Evolutionary conservation across 305 asterid species (phyloP), one percentile per base, ranked within the genome.

Genomic region (Caryopteris hybrid): DNA sequence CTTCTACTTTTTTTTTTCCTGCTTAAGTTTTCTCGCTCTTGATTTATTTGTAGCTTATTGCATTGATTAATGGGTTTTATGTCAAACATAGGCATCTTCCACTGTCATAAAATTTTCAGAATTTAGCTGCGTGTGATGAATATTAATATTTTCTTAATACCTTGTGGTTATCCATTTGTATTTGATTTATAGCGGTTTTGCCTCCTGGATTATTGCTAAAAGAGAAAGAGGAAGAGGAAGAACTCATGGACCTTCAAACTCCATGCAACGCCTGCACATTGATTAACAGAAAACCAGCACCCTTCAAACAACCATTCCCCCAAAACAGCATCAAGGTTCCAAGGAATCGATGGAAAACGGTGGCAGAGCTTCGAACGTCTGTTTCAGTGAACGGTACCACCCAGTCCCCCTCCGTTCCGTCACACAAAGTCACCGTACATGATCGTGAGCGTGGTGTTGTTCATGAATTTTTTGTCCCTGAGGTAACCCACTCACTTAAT

Each of bases 371-470:
- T 45, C 86, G 52, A 58, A 52, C 78, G n/a, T 46, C 84, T 2
- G 85, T 46, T 45, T 76, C 92, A 2, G 83, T 72, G 14, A 85
- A 76, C 42, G 76, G 82, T 38, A 77, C 64, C n/a, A 50, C 78
- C 51, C 80, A 67, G 61, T 58, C 87, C 16, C 71, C 85, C 5
- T 42, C 86, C 1, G 83, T 86, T 61, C 88, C 85, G 25, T 81
- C 89, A 0, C 96, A 93, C 73, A 93, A 90, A 79, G 90, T 93
- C 79, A 90, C 86, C 8, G 99, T 93, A 63, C 92, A 82, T 57
- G 98, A 90, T 79, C 90, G 97, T 14, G 84, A 88, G 74, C 90
- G 95, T 8, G 96, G 75, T 18, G 73, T 84, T 39, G 84, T 85
- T 20, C 91, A 93, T 61, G 95, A 93, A 62, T 93, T 93, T 77